Conservation (phyloP, 2,329 filamentous ascomycete genomes). For the Alternaria arborescens region DNA sequence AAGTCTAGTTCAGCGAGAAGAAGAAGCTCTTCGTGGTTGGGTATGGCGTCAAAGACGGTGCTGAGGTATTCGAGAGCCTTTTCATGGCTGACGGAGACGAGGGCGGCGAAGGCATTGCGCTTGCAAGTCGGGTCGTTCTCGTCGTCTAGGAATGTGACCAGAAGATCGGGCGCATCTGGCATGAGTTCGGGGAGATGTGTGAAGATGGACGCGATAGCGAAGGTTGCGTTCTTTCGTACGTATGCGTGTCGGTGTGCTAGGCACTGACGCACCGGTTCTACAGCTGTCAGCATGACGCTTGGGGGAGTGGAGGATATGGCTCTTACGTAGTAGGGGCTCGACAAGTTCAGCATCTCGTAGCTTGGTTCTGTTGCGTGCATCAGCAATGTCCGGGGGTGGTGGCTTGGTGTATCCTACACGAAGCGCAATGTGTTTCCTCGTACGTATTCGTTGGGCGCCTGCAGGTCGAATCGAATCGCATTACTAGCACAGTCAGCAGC, state of each 20-base stretch:
- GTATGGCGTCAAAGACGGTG: constrained; percentile 89
- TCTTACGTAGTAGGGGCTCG: constrained; percentile 80
- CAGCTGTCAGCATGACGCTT: constrained; percentile 4
- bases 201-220: constrained; percentile 91
- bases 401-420: constrained; percentile 57
- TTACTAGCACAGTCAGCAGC: constrained; percentile 69
- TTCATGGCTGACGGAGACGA: constrained; percentile 91
- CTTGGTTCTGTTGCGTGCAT: constrained; percentile 68
- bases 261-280: constrained; percentile 83
- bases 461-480: constrained; percentile 95
- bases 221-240: constrained; percentile 97
- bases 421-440: constrained; percentile 98
- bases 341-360: constrained; percentile 94
- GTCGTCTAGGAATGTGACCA: constrained; percentile 85
- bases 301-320: background rate
- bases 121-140: constrained; percentile 97
- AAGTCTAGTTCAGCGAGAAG: constrained; percentile 96
- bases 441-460: constrained; percentile 98
- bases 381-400: constrained; percentile 17
- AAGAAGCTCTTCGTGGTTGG: constrained; percentile 91
- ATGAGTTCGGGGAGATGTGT: constrained; percentile 90
- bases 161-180: constrained; percentile 92
- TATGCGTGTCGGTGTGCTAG: constrained; percentile 97
- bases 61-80: constrained; percentile 89
- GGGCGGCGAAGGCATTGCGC: constrained; percentile 93